Conservation (phyloP, 179 eudicot genomes). For the Camellia oleifera region DNA sequence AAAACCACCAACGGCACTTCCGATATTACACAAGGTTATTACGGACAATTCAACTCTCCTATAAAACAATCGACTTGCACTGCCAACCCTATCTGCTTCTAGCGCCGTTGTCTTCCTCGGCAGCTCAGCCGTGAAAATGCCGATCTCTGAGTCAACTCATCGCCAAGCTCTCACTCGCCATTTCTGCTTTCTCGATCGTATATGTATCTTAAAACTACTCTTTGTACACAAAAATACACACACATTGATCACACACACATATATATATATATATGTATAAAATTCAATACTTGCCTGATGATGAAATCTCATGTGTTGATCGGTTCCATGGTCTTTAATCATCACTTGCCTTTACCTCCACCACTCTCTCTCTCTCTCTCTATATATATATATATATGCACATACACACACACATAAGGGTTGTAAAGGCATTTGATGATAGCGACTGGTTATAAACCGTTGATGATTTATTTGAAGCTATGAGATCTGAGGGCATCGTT, state of each 20-base stretch:
- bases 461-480: slow-evolving; percentile 10
- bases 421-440: slow-evolving; percentile 1
- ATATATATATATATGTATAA: not conserved
- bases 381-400: not conserved
- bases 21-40: slow-evolving; percentile 1
- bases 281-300: not conserved
- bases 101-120: not conserved
- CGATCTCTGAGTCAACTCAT: not conserved
- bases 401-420: not conserved
- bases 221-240: not conserved
- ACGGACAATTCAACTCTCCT: not conserved
- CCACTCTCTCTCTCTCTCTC: not conserved
- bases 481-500: slow-evolving; percentile 6
- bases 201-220: not conserved
- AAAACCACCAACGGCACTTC: not conserved
- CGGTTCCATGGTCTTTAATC: slow-evolving; percentile 9
- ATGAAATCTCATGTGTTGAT: slow-evolving; percentile 7
- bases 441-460: not conserved
- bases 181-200: not conserved
- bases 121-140: not conserved
- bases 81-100: not conserved
- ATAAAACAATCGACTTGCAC: too few relatives aligned
- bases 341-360: not conserved
- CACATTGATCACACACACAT: too few relatives aligned
- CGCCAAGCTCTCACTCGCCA: not conserved